Evolutionary conservation across 1,284 basidiomycete genomes (phyloP), one percentile per base, ranked within the genome.

Genomic region (Cerrena zonata): DNA sequence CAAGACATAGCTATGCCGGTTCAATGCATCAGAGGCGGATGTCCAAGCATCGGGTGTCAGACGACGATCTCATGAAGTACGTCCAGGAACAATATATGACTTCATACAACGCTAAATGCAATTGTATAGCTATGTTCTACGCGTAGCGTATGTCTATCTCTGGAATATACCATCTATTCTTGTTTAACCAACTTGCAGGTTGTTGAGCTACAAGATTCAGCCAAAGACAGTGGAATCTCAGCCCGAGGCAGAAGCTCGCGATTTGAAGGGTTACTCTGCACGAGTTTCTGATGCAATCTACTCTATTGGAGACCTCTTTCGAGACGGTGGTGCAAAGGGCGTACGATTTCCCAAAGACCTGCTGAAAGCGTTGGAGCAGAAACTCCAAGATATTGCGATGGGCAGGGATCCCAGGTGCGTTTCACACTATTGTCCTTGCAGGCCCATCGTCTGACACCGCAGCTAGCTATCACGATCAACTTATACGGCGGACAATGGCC

Each of bases 271-370:
- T 49, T 78, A 86, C 58, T 78, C 80, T 1, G 81, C 78, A 21
- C 76, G 86, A 47, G 69, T 87, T 45, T 82, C 84, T 2, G 75
- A 69, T 51, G 85, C 88, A 2, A 75, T 84, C 55, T 70, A 89
- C 58, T 89, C 88, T 5, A 79, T 93, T 53, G 80, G 83, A n/a
- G 89, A 93, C 64, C 73, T 92, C 61, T 87, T 92, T 69, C 82
- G 85, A 65, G 87, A 87, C 59, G 86, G 85, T 68, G 84, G 85
- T 5, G 76, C 81, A 45, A 91, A 89, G 72, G 88, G 82, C 51
- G 86, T 91, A 60, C 91, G 91, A 63, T 95, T 94, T 65, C 93
- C 94, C 0, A 92, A 96, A 69, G 93, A 93, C 67, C 73, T 95
- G 54, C 66, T 96, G 55, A 95, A 93, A 68, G 84, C 88, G 5